Evolutionary conservation across 1,284 basidiomycete species (phyloP), one percentile per base, ranked within the genome.

Genomic region (Moesziomyces globuligerus): DNA sequence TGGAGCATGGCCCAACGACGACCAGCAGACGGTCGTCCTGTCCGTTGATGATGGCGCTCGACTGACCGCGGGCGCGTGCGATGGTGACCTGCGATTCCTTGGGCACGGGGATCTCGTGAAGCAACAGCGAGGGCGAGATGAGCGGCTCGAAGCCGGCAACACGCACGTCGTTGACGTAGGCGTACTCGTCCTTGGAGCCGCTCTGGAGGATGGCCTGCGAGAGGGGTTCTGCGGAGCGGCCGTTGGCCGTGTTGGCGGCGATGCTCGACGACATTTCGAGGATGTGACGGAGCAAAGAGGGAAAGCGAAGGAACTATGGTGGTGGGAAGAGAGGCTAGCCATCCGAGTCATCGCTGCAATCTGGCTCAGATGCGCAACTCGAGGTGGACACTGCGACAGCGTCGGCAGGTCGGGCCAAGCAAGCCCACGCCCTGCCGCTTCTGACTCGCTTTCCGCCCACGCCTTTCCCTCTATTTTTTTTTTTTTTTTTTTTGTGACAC

Each of bases 1-100:
- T 96, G 3, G 92, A 95, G 86, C 95, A 98, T 18, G 95, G 95
- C 4, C 95, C 95, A 66, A 83, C 81, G 18, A 83, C 76, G 37
- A 83, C 81, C 17, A 83, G 72, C 43, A 83, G 61, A 18, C 75
- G 75, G 60, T 83, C 81, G 48, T 81, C 79, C 29, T 71, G 52
- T 39, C 81, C 80, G 41, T 77, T 74, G 38, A 82, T 75, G 49
- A 81, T 70, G 42, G 68, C 72, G 39, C 55, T 58, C 9, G 75
- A 70, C 13, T 72, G 58, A 21, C 55, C 69, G 48, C 80, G 72
- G 25, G 69, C 80, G 11, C 62, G 58, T 7, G 79, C 80, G 51
- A 81, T 80, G 42, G 73, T 77, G 18, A 48, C 21, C 41, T 74
- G 70, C 13, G 77, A 72, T 15, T 54, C 67, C 13, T 65, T 57